Percentiles rank a stretch among this genome's conserved stretches.
Evolutionary conservation across 129 eudicot species (phyloP).

Genomic region (Mikania micrantha): DNA sequence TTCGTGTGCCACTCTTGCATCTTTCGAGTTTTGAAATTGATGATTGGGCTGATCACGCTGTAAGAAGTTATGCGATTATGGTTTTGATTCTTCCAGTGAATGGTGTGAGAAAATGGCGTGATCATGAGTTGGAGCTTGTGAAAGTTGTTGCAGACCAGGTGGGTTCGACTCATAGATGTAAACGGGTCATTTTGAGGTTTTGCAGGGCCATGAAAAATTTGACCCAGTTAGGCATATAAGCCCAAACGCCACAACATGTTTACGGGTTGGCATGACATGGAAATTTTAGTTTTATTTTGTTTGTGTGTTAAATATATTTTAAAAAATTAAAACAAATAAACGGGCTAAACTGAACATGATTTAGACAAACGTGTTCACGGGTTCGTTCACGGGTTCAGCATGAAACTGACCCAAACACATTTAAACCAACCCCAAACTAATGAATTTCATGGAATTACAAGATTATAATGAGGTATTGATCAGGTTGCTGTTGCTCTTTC

Average conservation of each 20-base stretch:
- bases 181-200: background rate
- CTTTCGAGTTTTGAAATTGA: slow-evolving; percentile 24
- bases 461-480: background rate
- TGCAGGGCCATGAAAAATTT: no score
- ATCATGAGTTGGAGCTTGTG: slow-evolving; percentile 45
- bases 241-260: no score
- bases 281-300: no score
- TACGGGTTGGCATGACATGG: no score
- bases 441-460: background rate
- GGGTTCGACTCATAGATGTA: background rate
- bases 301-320: no score
- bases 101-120: slow-evolving; percentile 41
- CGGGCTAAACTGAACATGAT: no score
- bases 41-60: slow-evolving; percentile 30
- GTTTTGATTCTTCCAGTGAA: slow-evolving; percentile 40
- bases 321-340: no score
- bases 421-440: background rate
- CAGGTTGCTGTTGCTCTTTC: slow-evolving; percentile 66
- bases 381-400: no score
- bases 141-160: slow-evolving; percentile 51
- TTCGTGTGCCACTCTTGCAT: slow-evolving; percentile 41
- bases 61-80: slow-evolving; percentile 41
- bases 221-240: no score
- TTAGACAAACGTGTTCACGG: no score
- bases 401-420: no score